A percentile compares a stretch with the other conserved stretches of the same genome.
Conservation (phyloP, 768 basidiomycete species). For the Phanerodontia chrysosporium region DNA sequence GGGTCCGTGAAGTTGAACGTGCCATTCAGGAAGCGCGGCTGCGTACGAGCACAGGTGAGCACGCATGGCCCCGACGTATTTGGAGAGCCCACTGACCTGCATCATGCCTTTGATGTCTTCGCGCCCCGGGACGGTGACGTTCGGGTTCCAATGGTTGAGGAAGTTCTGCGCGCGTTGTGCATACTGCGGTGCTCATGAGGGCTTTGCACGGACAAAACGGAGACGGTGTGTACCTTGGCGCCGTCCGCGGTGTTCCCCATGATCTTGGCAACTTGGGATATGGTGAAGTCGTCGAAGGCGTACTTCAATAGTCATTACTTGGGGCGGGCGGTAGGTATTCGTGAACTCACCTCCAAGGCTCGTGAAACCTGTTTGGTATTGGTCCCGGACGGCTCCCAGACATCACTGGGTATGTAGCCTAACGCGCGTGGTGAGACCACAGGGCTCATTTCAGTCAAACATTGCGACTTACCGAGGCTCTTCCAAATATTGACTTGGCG, state of each 20-base stretch:
- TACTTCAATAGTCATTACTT: too few relatives aligned
- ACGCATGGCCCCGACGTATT: not conserved
- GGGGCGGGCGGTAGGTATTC: too few relatives aligned
- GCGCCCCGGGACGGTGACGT: slow-evolving; percentile 45
- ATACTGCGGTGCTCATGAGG: slow-evolving; percentile 35
- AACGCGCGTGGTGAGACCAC: not conserved
- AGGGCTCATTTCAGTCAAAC: too few relatives aligned
- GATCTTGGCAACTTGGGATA: slow-evolving; percentile 58
- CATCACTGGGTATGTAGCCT: slow-evolving; percentile 31
- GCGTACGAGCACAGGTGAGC: not conserved
- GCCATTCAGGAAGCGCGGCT: slow-evolving; percentile 55
- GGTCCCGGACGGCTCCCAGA: slow-evolving; percentile 40
- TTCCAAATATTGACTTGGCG: slow-evolving; percentile 58
- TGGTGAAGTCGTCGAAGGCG: slow-evolving; percentile 59
- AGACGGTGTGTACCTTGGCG: slow-evolving; percentile 36
- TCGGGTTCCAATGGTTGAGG: slow-evolving; percentile 56
- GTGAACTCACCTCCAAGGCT: slow-evolving; percentile 46
- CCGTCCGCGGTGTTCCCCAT: slow-evolving; percentile 48
- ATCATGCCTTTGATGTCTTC: slow-evolving; percentile 50
- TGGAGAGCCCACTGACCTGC: too few relatives aligned
- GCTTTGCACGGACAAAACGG: not conserved
- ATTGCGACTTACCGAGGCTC: slow-evolving; percentile 34
- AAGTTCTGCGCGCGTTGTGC: slow-evolving; percentile 51
- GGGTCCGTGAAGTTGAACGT: slow-evolving; percentile 64
- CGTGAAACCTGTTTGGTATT: slow-evolving; percentile 61